phyloP scores from a whole-genome alignment of 2,329 filamentous ascomycete genomes.

The Aspergillus sp. region DNA sequence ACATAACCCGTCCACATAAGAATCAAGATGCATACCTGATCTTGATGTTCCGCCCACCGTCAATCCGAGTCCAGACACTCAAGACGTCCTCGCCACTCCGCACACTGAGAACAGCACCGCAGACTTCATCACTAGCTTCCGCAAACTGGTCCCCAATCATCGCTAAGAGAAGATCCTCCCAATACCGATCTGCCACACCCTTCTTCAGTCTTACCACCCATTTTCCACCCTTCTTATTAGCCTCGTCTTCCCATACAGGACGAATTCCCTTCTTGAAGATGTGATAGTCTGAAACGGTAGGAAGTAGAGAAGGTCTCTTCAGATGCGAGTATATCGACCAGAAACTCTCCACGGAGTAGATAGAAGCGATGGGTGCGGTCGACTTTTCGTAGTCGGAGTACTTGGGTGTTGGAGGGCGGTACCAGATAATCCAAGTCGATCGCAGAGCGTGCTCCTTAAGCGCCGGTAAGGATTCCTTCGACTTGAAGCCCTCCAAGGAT shows the following conservation, averaged over 20 bases:
- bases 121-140: slow-evolving; percentile 91
- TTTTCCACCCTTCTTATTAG: slow-evolving; percentile 94
- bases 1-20: background rate
- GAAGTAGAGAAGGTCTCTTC: slow-evolving; percentile 82
- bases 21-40: slow-evolving; percentile 65
- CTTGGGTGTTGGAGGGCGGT: slow-evolving; percentile 92
- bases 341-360: slow-evolving; percentile 84
- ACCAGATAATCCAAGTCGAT: slow-evolving; percentile 95
- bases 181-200: slow-evolving; percentile 92
- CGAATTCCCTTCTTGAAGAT: slow-evolving; percentile 96
- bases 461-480: slow-evolving; percentile 41
- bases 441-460: slow-evolving; percentile 62
- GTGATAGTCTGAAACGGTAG: slow-evolving; percentile 94
- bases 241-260: slow-evolving; percentile 97
- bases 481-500: slow-evolving; percentile 27
- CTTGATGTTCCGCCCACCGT: slow-evolving; percentile 90
- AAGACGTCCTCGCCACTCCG: slow-evolving; percentile 95
- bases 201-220: slow-evolving; percentile 98
- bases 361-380: slow-evolving; percentile 78
- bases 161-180: slow-evolving; percentile 89
- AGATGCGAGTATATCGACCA: slow-evolving; percentile 86
- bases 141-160: slow-evolving; percentile 92
- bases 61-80: slow-evolving; percentile 95
- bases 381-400: slow-evolving; percentile 99
- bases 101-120: slow-evolving; percentile 90